Evolutionary conservation across 805 yeast species (phyloP).

Genomic region (Schwanniomyces sp.): DNA sequence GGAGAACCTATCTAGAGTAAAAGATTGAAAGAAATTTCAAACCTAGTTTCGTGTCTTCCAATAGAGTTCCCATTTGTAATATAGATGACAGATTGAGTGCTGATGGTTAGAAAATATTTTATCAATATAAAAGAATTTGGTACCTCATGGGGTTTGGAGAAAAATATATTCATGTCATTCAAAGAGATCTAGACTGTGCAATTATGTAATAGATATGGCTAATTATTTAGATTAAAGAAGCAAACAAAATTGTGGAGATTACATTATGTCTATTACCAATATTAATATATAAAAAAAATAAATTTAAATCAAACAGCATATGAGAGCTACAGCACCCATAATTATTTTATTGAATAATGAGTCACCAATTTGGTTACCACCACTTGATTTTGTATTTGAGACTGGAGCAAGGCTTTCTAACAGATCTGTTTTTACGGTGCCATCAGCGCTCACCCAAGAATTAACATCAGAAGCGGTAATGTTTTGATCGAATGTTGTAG

Average conservation of each 20-base stretch:
- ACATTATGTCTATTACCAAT: too few species aligned
- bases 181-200: slow-evolving; percentile 14
- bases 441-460: slow-evolving; percentile 44
- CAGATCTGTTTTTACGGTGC: slow-evolving; percentile 20
- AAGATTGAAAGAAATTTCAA: slow-evolving; percentile 10
- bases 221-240: not conserved
- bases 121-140: slow-evolving; percentile 12
- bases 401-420: slow-evolving; percentile 27
- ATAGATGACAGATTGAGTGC: slow-evolving; percentile 12
- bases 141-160: slow-evolving; percentile 8
- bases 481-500: slow-evolving; percentile 47
- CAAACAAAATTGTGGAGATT: too few species aligned
- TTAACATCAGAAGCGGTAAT: slow-evolving; percentile 45
- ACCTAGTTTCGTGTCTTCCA: slow-evolving; percentile 8
- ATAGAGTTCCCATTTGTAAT: too few species aligned
- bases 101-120: slow-evolving; percentile 7
- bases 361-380: not conserved
- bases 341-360: not conserved
- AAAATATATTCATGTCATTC: slow-evolving; percentile 13
- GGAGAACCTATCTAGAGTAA: slow-evolving; percentile 4
- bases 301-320: not conserved
- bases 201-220: not conserved
- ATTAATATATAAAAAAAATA: too few species aligned
- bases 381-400: slow-evolving; percentile 18
- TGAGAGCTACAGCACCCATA: not conserved